A percentile compares a stretch with the other conserved stretches of the same genome.
phyloP scores from a whole-genome alignment of 306 rosid species.

The Echinosophora koreensis region DNA sequence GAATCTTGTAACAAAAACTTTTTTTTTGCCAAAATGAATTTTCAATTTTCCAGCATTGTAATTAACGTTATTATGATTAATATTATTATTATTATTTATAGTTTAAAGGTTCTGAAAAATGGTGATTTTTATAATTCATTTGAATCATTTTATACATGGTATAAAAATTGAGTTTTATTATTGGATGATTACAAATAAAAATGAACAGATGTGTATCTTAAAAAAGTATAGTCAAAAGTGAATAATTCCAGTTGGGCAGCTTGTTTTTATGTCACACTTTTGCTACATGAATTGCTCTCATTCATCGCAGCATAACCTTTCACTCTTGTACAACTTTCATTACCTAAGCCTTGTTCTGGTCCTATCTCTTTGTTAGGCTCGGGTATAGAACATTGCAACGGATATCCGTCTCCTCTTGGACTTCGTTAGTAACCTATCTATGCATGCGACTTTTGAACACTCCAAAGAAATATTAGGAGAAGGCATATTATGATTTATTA shows the following conservation, averaged over 20 bases:
- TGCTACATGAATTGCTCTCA: constrained; percentile 55
- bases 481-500: not conserved
- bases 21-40: not conserved
- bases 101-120: not conserved
- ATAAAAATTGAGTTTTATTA: not conserved
- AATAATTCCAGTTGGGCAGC: not conserved
- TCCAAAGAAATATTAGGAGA: constrained; percentile 23
- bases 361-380: constrained; percentile 55
- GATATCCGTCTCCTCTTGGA: constrained; percentile 57
- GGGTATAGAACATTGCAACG: constrained; percentile 53
- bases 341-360: constrained; percentile 56
- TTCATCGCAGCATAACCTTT: constrained; percentile 35
- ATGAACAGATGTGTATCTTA: not conserved
- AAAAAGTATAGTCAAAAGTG: not conserved
- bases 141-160: not conserved
- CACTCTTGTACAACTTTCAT: not conserved
- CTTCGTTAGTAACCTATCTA: constrained; percentile 37
- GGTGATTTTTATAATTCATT: not conserved
- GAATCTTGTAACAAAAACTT: constrained; percentile 11
- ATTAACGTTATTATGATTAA: too few relatives aligned
- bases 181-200: not conserved
- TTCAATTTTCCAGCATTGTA: constrained; percentile 3
- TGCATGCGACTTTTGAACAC: constrained; percentile 60
- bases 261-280: constrained; percentile 20
- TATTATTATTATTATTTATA: too few relatives aligned